phyloP scores from a whole-genome alignment of 345 rosid genomes.

The Salix suchowensis region DNA sequence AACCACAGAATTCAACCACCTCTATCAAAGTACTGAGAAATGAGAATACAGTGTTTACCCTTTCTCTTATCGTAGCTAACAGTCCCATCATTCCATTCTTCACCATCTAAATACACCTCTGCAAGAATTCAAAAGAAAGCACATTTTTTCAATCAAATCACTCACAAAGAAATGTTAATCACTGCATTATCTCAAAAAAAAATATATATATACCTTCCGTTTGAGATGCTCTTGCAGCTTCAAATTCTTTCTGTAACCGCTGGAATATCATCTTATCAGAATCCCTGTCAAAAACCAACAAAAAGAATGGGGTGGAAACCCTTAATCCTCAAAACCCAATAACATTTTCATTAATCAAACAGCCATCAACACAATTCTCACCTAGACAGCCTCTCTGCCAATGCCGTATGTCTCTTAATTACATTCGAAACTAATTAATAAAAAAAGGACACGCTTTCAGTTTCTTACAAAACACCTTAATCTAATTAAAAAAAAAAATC shows the following conservation, averaged over 20 bases:
- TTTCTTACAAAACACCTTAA: slow-evolving; percentile 12
- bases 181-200: neutral
- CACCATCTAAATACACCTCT: slow-evolving; percentile 76
- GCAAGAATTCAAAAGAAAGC: slow-evolving; percentile 21
- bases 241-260: slow-evolving; percentile 85
- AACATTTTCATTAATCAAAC: neutral
- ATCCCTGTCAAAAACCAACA: slow-evolving; percentile 49
- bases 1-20: neutral
- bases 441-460: slow-evolving; percentile 8
- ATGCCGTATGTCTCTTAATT: slow-evolving; percentile 74
- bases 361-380: slow-evolving; percentile 7
- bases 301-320: neutral
- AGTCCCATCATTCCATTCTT: slow-evolving; percentile 96
- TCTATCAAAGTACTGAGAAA: neutral
- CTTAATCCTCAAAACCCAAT: neutral
- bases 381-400: slow-evolving; percentile 82
- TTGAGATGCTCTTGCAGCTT: slow-evolving; percentile 76
- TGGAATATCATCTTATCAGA: slow-evolving; percentile 83
- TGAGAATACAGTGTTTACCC: slow-evolving; percentile 40
- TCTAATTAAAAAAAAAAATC: neutral
- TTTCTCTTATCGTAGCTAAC: slow-evolving; percentile 83
- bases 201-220: slow-evolving; percentile 49
- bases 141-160: slow-evolving; percentile 3
- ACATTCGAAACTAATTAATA: slow-evolving; percentile 61
- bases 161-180: neutral